phyloP scores from a whole-genome alignment of 352 stramenopile genomes.

The Globisporangium viniferum region DNA sequence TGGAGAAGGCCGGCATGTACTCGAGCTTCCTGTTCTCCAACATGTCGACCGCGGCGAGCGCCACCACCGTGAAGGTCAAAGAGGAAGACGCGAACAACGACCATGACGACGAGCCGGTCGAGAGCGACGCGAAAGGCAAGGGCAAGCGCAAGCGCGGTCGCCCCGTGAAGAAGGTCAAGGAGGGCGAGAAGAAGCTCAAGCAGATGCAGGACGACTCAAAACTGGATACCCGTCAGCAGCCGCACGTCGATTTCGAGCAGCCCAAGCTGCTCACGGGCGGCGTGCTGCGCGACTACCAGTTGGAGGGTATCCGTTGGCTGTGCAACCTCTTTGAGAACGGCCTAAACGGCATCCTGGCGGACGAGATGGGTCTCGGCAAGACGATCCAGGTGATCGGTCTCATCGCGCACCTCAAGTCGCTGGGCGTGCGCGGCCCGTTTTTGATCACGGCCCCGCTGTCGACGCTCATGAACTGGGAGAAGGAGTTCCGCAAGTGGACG shows the following conservation, averaged over 20 bases:
- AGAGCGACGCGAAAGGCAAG: not conserved
- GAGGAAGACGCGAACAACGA: slow-evolving; percentile 16
- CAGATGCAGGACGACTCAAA: slow-evolving; percentile 52
- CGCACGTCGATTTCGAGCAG: slow-evolving; percentile 58
- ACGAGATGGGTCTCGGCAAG: slow-evolving; percentile 91
- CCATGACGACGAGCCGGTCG: slow-evolving; percentile 1
- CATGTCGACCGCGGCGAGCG: slow-evolving; percentile 64
- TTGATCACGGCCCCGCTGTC: slow-evolving; percentile 97
- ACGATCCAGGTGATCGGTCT: slow-evolving; percentile 93
- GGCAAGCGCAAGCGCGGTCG: slow-evolving; percentile 45
- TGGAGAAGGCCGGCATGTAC: slow-evolving; percentile 87
- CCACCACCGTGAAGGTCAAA: slow-evolving; percentile 23
- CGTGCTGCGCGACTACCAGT: slow-evolving; percentile 92
- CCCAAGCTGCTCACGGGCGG: slow-evolving; percentile 76
- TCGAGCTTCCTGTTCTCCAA: slow-evolving; percentile 87
- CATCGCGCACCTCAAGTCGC: slow-evolving; percentile 90
- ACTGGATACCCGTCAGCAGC: slow-evolving; percentile 39
- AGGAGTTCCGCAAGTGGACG: slow-evolving; percentile 81
- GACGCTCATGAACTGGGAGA: slow-evolving; percentile 98
- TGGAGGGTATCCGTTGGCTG: slow-evolving; percentile 97
- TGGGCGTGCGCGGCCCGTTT: slow-evolving; percentile 91
- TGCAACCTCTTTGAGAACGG: slow-evolving; percentile 97
- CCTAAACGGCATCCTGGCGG: slow-evolving; percentile 89
- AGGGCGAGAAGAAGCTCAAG: slow-evolving; percentile 68
- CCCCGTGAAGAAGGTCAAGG: slow-evolving; percentile 28